Evolutionary conservation across 2,329 filamentous ascomycete species (phyloP), one percentile per base, ranked within the genome.

Genomic region (Botrytis galanthina): DNA sequence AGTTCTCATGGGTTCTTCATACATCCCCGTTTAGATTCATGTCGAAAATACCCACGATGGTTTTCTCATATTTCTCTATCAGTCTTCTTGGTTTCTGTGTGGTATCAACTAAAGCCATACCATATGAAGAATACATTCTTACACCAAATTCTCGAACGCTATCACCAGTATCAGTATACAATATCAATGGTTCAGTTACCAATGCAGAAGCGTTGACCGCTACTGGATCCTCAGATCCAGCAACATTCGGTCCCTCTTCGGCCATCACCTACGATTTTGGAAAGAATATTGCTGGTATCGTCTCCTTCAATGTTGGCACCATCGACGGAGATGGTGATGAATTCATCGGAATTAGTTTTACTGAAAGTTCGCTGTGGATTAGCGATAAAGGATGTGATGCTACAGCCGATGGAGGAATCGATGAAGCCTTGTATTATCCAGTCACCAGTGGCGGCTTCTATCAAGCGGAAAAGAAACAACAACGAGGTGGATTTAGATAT

Each of bases 401-500:
- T 1, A 87, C 84, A 0, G 82, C 82, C 4, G 83, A 86, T 69
- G 80, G 81, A 7, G 85, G 84, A 0, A 82, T 85, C 18, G 86
- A 88, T 66, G 82, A 84, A 68, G 82, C 83, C 0, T 80, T 88
- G 0, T 88, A 85, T 85, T 86, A 87, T 71, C 76, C 82, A 3
- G 81, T 82, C 8, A 76, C 74, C 6, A 60, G 74, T 48, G 79
- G 81, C 6, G 84, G 85, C 0, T 76, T 74, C 2, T 86, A 86
- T 72, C 82, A 82, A 0, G 83, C 84, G 0, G 82, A 82, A 0
- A 78, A 80, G 54, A 78, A 84, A 44, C 82, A 85, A 73, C 80
- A 83, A 42, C 82, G 86, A 16, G 86, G 87, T 8, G 86, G 85
- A 0, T 88, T 88, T 75, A 82, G 86, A 29, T 88, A 88, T 75